These are phyloP conservation scores for Annulohypoxylon bovei DNA, from an alignment of 495 filamentous ascomycete genomes.

Conservation along the genomic window DNA sequence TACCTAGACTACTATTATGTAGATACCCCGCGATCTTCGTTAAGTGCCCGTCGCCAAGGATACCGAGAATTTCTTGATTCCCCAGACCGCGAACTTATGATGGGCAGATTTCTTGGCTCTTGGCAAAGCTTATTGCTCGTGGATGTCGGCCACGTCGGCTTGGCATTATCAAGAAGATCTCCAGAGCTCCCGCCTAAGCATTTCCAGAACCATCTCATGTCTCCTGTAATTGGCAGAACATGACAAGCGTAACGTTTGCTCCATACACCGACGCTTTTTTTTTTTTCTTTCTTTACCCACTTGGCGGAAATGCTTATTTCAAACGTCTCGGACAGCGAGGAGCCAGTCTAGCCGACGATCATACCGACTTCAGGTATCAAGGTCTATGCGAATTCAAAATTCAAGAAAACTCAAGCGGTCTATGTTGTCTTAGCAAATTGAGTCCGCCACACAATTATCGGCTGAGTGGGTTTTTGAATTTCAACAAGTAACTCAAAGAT, in stretches of 20 bases:
- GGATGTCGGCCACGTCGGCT: conserved; percentile 27
- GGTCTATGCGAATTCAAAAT: neutral
- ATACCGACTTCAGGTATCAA: neutral
- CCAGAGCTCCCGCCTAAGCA: conserved; percentile 25
- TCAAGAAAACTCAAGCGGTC: neutral
- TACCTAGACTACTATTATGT: too few species aligned
- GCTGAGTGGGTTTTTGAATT: neutral
- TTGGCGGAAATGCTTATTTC: conserved; percentile 25
- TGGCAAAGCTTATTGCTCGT: conserved; percentile 52
- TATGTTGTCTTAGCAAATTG: neutral
- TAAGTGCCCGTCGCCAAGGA: conserved; percentile 27
- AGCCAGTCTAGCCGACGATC: neutral
- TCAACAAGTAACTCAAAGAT: neutral
- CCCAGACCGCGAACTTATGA: conserved; percentile 23
- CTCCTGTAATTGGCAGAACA: conserved; percentile 7
- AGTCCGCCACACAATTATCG: neutral
- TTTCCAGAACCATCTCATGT: neutral
- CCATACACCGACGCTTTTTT: conserved; percentile 6
- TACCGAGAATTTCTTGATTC: conserved; percentile 37
- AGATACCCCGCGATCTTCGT: conserved; percentile 36
- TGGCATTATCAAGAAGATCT: conserved; percentile 42
- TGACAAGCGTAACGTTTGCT: conserved; percentile 4
- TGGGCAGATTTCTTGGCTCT: conserved; percentile 33
- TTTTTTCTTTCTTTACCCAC: conserved; percentile 12
- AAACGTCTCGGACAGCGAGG: neutral